A percentile compares a stretch with the other conserved stretches of the same genome.
Conservation (phyloP, 2,329 filamentous ascomycete species). For the Iodosphaeria phyllophila region DNA sequence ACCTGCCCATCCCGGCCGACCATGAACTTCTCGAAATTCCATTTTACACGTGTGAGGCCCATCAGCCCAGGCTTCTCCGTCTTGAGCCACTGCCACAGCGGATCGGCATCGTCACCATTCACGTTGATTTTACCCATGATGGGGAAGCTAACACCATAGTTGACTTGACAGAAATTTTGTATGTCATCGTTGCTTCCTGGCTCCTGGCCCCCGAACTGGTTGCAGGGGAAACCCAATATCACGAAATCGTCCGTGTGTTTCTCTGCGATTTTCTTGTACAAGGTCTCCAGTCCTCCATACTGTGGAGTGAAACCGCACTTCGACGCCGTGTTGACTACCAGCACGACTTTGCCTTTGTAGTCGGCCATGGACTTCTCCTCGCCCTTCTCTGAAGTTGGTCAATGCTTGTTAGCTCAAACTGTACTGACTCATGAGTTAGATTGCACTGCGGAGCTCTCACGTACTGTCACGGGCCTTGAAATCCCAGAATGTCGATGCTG, state of each 20-base stretch:
- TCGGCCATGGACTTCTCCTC: slow-evolving; percentile 47
- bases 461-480: slow-evolving; percentile 70
- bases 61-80: slow-evolving; percentile 60
- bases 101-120: slow-evolving; percentile 67
- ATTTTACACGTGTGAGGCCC: slow-evolving; percentile 85
- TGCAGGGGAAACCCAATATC: slow-evolving; percentile 94
- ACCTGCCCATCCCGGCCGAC: slow-evolving; percentile 74
- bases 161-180: slow-evolving; percentile 72
- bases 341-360: slow-evolving; percentile 81
- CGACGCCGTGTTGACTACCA: slow-evolving; percentile 93
- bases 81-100: slow-evolving; percentile 64
- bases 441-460: slow-evolving; percentile 18
- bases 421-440: background rate
- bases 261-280: slow-evolving; percentile 62
- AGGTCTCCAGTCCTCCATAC: slow-evolving; percentile 73
- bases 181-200: slow-evolving; percentile 69
- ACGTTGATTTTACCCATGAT: slow-evolving; percentile 86
- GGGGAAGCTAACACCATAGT: slow-evolving; percentile 88
- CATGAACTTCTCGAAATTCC: slow-evolving; percentile 99
- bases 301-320: slow-evolving; percentile 99
- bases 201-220: slow-evolving; percentile 88
- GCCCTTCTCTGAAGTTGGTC: slow-evolving; percentile 43
- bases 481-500: slow-evolving; percentile 58
- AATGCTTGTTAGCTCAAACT: background rate
- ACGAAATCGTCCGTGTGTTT: slow-evolving; percentile 59